Evolutionary conservation across 2,329 filamentous ascomycete genomes (phyloP).

Genomic region (Chrysosphaeria jannelii): DNA sequence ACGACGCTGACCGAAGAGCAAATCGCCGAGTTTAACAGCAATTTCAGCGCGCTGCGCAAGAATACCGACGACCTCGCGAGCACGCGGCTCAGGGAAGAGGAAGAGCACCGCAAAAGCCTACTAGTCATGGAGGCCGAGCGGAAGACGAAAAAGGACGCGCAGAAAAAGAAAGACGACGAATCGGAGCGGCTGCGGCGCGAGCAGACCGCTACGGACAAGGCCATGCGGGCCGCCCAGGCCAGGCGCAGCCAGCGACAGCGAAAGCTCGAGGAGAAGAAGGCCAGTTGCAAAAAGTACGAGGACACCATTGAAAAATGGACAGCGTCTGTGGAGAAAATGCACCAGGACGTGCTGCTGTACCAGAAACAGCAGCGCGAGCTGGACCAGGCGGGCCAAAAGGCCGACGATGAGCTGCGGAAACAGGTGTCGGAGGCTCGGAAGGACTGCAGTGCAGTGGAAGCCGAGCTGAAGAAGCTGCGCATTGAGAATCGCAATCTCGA

Average conservation of each 20-base stretch:
- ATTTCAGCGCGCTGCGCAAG: constrained; percentile 46
- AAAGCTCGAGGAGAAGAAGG: constrained; percentile 32
- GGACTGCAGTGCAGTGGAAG: constrained; percentile 32
- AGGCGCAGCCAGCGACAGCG: constrained; percentile 54
- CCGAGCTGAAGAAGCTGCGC: constrained; percentile 42
- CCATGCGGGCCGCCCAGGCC: constrained; percentile 54
- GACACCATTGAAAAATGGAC: constrained; percentile 42
- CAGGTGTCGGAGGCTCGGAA: constrained; percentile 31
- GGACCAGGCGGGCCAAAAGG: constrained; percentile 18
- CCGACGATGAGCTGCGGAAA: constrained; percentile 19
- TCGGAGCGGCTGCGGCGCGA: constrained; percentile 62
- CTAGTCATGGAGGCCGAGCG: constrained; percentile 46
- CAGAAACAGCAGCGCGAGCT: constrained; percentile 20
- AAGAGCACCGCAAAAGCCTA: constrained; percentile 33
- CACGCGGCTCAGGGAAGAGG: constrained; percentile 40
- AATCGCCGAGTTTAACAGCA: constrained; percentile 48
- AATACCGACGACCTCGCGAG: constrained; percentile 57
- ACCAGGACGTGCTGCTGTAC: constrained; percentile 21
- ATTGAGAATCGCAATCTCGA: too few relatives aligned
- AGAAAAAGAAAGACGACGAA: constrained; percentile 75
- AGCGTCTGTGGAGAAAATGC: constrained; percentile 28
- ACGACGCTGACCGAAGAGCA: constrained; percentile 29
- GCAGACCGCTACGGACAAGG: constrained; percentile 47
- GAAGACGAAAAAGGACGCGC: constrained; percentile 42
- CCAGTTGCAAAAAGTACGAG: constrained; percentile 35